Conservation (phyloP, 1,284 basidiomycete genomes). For the Ustilago tritici region DNA sequence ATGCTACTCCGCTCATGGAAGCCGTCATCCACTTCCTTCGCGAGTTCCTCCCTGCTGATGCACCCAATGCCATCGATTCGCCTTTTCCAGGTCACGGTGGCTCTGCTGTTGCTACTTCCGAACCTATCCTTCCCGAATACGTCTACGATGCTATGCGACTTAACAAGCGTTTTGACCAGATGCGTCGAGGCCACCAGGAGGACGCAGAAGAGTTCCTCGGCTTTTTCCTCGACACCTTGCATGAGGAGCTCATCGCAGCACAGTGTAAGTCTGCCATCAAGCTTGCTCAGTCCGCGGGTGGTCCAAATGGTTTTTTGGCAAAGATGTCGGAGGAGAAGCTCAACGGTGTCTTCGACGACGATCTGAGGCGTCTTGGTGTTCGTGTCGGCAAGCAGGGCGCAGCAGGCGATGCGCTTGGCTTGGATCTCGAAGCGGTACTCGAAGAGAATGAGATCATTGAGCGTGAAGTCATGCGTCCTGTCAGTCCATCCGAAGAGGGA, state of each 20-base stretch:
- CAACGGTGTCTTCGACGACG: constrained; percentile 46
- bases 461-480: constrained; percentile 67
- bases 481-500: constrained; percentile 67
- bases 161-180: constrained; percentile 92
- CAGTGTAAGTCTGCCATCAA: constrained; percentile 70
- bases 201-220: constrained; percentile 99
- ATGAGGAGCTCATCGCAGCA: constrained; percentile 87
- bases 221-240: constrained; percentile 92
- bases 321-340: constrained; percentile 48
- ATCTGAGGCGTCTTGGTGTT: constrained; percentile 38
- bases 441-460: constrained; percentile 73
- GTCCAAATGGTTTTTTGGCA: constrained; percentile 35
- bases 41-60: constrained; percentile 75
- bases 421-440: constrained; percentile 24
- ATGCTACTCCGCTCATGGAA: constrained; percentile 82
- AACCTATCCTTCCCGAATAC: constrained; percentile 84
- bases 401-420: constrained; percentile 19
- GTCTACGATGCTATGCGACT: constrained; percentile 97
- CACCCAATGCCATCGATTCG: constrained; percentile 28
- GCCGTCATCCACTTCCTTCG: constrained; percentile 83
- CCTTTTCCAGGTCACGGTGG: constrained; percentile 19
- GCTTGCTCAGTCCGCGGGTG: constrained; percentile 65
- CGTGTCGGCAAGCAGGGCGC: constrained; percentile 26
- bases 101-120: constrained; percentile 39
- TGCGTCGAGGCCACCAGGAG: constrained; percentile 95